phyloP scores from a whole-genome alignment of 2,329 filamentous ascomycete species.

The Diaporthe batatas region DNA sequence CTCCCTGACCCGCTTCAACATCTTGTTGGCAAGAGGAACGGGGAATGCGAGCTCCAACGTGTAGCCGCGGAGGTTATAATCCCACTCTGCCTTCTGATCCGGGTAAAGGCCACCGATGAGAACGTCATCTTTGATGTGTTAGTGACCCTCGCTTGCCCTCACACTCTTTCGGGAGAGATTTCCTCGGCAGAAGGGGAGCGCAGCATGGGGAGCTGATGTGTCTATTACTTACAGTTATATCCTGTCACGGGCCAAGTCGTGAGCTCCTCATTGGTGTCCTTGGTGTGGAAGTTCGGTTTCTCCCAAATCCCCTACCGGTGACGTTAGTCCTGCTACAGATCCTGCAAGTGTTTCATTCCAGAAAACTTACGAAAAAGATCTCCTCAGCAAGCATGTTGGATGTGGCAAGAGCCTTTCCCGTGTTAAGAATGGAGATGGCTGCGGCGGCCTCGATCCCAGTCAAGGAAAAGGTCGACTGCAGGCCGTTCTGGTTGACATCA shows the following conservation, averaged over 20 bases:
- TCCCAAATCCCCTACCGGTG: slow-evolving; percentile 54
- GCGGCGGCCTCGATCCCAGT: slow-evolving; percentile 58
- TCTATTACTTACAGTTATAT: slow-evolving; percentile 53
- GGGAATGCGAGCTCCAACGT: slow-evolving; percentile 67
- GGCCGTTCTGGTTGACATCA: slow-evolving; percentile 59
- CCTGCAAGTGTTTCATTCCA: too few relatives aligned
- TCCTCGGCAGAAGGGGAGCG: too few relatives aligned
- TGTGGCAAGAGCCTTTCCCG: slow-evolving; percentile 60
- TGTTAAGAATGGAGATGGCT: slow-evolving; percentile 59
- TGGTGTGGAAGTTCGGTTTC: slow-evolving; percentile 66
- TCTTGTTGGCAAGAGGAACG: slow-evolving; percentile 61
- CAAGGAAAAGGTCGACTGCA: slow-evolving; percentile 66
- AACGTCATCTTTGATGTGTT: slow-evolving; percentile 57
- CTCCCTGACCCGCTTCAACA: slow-evolving; percentile 62
- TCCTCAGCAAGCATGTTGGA: slow-evolving; percentile 64
- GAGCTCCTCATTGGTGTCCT: slow-evolving; percentile 59
- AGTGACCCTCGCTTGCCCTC: not conserved
- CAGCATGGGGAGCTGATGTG: not conserved
- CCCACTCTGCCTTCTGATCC: slow-evolving; percentile 63
- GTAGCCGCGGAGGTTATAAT: slow-evolving; percentile 61
- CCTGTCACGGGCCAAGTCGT: slow-evolving; percentile 64
- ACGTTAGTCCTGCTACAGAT: too few relatives aligned
- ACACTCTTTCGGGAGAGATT: too few relatives aligned
- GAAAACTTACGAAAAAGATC: slow-evolving; percentile 56
- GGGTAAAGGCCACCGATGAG: slow-evolving; percentile 65